Evolutionary conservation across 305 asterid genomes (phyloP), one percentile per base, ranked within the genome.

Genomic region (Striga hermonthica): DNA sequence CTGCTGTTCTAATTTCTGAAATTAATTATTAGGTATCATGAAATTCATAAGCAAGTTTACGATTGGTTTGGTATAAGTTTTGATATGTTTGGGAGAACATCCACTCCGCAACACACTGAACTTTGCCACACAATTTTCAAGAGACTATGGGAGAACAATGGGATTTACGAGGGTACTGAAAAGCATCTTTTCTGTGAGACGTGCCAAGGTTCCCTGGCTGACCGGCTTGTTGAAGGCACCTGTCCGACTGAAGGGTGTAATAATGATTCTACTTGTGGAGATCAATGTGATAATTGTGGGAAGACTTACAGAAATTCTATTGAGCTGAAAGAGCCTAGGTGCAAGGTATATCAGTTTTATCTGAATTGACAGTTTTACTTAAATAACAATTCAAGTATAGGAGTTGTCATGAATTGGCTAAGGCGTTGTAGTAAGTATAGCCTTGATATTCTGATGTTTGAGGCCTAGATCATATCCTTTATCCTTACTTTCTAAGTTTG

Each of bases 71-170:
- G 76, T 68, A 92, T 92, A 75, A 84, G 87, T 69, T 92, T 92
- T 35, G 97, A 92, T 74, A 87, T 87, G 74, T 92, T 92, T 79
- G 97, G 99, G 11, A 91, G 99, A 49, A 93, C 99, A 9, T 93
- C 99, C 62, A 88, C 82, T 74, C 87, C 96, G 1, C 83, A 93
- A 70, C 99, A 93, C 80, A 90, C 96, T 52, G 95, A 84, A 82
- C 81, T 86, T 68, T 93, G 99, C 63, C 99, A 93, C 75, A 76
- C 89, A 67, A 84, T 93, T 73, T 93, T 93, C 80, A 84, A 82
- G 76, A 90, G 80, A 66, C 73, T 93, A 40, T 70, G 81, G 68
- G 96, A 88, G 12, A 87, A 82, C 72, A 78, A 86, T 44, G 88
- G 95, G 95, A 84, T 92, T 66, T 67, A 86, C 28, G 98, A 93